Percentiles rank a stretch among this genome's conserved stretches.
These are phyloP conservation scores for Candida sp. DNA, from an alignment of 1,139 yeast genomes.

Conservation along the genomic window DNA sequence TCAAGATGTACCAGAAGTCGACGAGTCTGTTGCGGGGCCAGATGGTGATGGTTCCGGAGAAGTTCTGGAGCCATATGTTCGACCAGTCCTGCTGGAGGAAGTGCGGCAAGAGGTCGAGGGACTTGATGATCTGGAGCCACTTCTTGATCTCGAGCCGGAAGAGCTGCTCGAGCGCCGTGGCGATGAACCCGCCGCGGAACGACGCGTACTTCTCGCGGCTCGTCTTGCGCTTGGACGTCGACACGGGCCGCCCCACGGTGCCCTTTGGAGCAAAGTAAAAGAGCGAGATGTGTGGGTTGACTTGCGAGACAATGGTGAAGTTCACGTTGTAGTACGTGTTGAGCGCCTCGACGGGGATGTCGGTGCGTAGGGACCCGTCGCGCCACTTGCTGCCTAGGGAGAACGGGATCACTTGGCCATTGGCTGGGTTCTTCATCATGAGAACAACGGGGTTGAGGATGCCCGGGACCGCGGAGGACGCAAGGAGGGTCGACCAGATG, in stretches of 20 bases:
- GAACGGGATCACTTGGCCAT: slow-evolving; percentile 58
- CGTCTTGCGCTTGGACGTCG: slow-evolving; percentile 54
- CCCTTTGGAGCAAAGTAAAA: slow-evolving; percentile 85
- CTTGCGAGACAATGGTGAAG: slow-evolving; percentile 80
- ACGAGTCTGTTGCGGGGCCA: slow-evolving; percentile 69
- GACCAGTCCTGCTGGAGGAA: slow-evolving; percentile 83
- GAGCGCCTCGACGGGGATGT: slow-evolving; percentile 69
- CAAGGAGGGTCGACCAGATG: slow-evolving; percentile 80
- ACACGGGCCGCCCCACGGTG: slow-evolving; percentile 80
- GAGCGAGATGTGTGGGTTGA: slow-evolving; percentile 79
- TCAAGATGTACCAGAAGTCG: slow-evolving; percentile 68
- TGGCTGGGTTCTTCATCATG: slow-evolving; percentile 65
- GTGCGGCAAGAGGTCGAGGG: slow-evolving; percentile 70
- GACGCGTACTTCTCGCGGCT: slow-evolving; percentile 38
- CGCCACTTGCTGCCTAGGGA: slow-evolving; percentile 79
- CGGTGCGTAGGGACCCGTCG: slow-evolving; percentile 76
- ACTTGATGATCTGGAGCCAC: slow-evolving; percentile 72
- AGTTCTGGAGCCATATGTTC: slow-evolving; percentile 73
- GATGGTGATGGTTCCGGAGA: slow-evolving; percentile 76
- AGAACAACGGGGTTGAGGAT: slow-evolving; percentile 82
- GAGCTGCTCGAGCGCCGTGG: slow-evolving; percentile 73
- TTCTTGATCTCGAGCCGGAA: slow-evolving; percentile 74
- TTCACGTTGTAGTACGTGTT: slow-evolving; percentile 82
- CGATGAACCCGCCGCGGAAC: slow-evolving; percentile 78
- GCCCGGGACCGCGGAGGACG: slow-evolving; percentile 86